Evolutionary conservation across 2,329 filamentous ascomycete genomes (phyloP).

Genomic region (Colletotrichum siamense): DNA sequence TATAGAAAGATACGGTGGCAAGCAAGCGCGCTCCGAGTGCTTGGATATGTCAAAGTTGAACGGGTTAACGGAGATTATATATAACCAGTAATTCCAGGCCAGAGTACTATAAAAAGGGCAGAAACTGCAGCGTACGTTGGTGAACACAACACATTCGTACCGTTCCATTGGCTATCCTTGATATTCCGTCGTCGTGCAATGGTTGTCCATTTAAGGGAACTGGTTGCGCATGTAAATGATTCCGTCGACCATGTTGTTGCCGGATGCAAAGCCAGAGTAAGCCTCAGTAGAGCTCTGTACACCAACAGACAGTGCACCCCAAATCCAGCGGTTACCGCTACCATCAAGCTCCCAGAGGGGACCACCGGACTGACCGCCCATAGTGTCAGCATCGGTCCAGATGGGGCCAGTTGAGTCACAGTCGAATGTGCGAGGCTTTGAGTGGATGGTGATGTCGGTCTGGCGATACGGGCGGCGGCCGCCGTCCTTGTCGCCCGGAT

Average conservation of each 20-base stretch:
- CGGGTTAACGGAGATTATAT: too few species aligned
- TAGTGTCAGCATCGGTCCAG: conserved; percentile 19
- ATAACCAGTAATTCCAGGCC: too few species aligned
- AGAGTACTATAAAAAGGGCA: background rate
- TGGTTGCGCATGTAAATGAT: background rate
- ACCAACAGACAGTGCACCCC: background rate
- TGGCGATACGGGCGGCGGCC: conserved; percentile 18
- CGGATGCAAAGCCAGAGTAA: background rate
- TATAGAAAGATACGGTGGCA: too few species aligned
- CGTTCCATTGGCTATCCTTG: background rate
- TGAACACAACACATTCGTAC: background rate
- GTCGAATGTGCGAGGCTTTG: background rate
- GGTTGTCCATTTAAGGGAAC: background rate
- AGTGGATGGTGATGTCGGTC: background rate
- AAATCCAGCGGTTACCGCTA: background rate
- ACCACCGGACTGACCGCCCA: conserved; percentile 23
- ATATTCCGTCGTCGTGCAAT: background rate
- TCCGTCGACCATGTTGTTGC: background rate
- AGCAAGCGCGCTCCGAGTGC: too few species aligned
- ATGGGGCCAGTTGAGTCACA: conserved; percentile 17
- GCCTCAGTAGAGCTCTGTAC: background rate
- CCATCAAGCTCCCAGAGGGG: conserved; percentile 16
- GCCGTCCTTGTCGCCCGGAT: conserved; percentile 24
- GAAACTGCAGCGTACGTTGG: background rate
- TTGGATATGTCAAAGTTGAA: too few species aligned